Conservation (phyloP, 768 basidiomycete species). For the Boletus reticuloceps region DNA sequence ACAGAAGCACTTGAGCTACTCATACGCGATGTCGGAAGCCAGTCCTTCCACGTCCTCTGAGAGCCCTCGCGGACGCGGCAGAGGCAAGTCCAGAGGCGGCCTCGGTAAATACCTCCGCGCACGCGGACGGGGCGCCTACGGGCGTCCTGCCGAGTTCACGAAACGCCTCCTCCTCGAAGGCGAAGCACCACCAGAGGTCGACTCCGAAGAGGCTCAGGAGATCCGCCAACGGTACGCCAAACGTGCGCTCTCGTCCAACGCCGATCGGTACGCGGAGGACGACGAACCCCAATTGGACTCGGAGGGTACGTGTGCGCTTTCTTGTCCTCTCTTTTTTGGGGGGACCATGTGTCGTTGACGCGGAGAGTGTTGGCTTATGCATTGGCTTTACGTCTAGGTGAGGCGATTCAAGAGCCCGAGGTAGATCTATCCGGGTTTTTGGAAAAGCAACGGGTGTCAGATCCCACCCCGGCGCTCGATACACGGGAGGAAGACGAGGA, state of each 20-base stretch:
- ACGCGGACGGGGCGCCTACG: conserved; percentile 57
- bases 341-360: too few relatives aligned
- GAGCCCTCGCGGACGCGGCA: conserved; percentile 35
- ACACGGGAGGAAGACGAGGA: conserved; percentile 47
- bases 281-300: conserved; percentile 68
- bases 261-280: conserved; percentile 70
- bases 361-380: not conserved
- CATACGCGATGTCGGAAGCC: conserved; percentile 12
- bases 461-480: conserved; percentile 23
- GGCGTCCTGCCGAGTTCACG: conserved; percentile 67
- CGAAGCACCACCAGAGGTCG: conserved; percentile 41
- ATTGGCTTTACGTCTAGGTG: conserved; percentile 40
- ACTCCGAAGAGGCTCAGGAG: conserved; percentile 48
- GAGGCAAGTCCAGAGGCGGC: conserved; percentile 63
- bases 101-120: conserved; percentile 75
- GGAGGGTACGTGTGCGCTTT: conserved; percentile 47
- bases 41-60: conserved; percentile 8
- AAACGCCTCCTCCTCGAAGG: conserved; percentile 59
- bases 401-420: conserved; percentile 66
- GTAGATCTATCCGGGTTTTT: conserved; percentile 69
- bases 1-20: too few relatives aligned
- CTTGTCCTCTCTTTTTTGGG: too few relatives aligned
- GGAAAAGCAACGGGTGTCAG: conserved; percentile 55
- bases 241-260: conserved; percentile 65
- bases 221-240: conserved; percentile 48